Evolutionary conservation across 768 basidiomycete species (phyloP).

Genomic region (Kockovaella imperatae): DNA sequence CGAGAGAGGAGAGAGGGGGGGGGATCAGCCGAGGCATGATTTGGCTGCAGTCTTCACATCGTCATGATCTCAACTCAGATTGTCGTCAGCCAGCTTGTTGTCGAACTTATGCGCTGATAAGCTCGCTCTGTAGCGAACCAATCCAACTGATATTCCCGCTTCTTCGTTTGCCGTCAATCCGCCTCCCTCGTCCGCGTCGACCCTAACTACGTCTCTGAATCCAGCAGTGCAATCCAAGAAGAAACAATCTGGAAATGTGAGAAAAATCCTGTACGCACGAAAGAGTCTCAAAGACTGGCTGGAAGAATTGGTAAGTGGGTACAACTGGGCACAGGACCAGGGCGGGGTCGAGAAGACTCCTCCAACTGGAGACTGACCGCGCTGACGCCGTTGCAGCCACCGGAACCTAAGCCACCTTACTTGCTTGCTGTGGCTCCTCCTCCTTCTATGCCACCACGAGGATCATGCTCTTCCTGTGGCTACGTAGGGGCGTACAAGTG

Average conservation of each 20-base stretch:
- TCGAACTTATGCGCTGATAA: not conserved
- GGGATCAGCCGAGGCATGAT: too few species aligned
- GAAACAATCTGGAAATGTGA: slow-evolving; percentile 37
- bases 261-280: slow-evolving; percentile 31
- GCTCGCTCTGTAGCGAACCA: slow-evolving; percentile 28
- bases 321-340: too few species aligned
- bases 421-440: slow-evolving; percentile 14
- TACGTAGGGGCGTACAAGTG: slow-evolving; percentile 38
- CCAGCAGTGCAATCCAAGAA: slow-evolving; percentile 21
- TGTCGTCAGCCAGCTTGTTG: not conserved
- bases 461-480: slow-evolving; percentile 40
- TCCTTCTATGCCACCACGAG: slow-evolving; percentile 22
- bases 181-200: not conserved
- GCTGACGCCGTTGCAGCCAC: slow-evolving; percentile 8
- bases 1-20: too few species aligned
- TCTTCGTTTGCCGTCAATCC: slow-evolving; percentile 23
- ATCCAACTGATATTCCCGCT: slow-evolving; percentile 40
- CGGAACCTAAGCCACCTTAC: slow-evolving; percentile 26
- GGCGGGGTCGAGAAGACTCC: too few species aligned
- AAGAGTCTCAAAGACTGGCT: slow-evolving; percentile 40
- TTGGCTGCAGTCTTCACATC: not conserved
- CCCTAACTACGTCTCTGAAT: too few species aligned
- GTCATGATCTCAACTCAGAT: not conserved
- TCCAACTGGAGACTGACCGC: too few species aligned
- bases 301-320: slow-evolving; percentile 33